Conservation (phyloP, 768 basidiomycete species). For the Amyloporia xantha region DNA sequence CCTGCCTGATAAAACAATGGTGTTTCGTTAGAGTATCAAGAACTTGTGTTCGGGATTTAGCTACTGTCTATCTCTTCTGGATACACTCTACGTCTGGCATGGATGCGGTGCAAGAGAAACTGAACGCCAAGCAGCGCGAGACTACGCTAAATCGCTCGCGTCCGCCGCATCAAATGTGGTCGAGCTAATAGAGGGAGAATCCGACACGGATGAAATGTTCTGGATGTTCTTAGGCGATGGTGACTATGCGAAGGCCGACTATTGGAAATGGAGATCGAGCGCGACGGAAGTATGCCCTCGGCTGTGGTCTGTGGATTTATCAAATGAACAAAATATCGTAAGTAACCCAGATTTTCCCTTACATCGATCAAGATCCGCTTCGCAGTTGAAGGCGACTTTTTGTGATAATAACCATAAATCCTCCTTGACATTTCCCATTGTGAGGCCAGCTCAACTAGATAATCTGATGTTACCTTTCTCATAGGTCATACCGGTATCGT, state of each 20-base stretch:
- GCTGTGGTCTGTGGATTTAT: conserved; percentile 53
- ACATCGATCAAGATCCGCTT: neutral
- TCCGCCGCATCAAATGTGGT: conserved; percentile 33
- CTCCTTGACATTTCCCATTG: neutral
- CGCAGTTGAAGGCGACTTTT: too few species aligned
- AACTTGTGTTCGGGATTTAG: conserved; percentile 84
- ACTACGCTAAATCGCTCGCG: conserved; percentile 50
- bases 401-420: neutral
- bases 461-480: neutral
- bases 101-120: conserved; percentile 56
- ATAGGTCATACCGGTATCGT: conserved; percentile 43
- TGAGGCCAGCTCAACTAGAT: too few species aligned
- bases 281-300: conserved; percentile 35
- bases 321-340: conserved; percentile 33
- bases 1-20: neutral
- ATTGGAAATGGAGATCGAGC: conserved; percentile 67
- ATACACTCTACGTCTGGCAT: conserved; percentile 74
- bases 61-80: conserved; percentile 67
- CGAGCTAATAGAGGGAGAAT: conserved; percentile 60
- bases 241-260: conserved; percentile 70
- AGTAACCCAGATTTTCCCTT: conserved; percentile 23
- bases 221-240: conserved; percentile 82
- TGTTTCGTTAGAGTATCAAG: conserved; percentile 38
- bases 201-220: conserved; percentile 63
- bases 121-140: conserved; percentile 57